Evolutionary conservation across 1,284 basidiomycete genomes (phyloP).

Genomic region (Hortiboletus rubellus): DNA sequence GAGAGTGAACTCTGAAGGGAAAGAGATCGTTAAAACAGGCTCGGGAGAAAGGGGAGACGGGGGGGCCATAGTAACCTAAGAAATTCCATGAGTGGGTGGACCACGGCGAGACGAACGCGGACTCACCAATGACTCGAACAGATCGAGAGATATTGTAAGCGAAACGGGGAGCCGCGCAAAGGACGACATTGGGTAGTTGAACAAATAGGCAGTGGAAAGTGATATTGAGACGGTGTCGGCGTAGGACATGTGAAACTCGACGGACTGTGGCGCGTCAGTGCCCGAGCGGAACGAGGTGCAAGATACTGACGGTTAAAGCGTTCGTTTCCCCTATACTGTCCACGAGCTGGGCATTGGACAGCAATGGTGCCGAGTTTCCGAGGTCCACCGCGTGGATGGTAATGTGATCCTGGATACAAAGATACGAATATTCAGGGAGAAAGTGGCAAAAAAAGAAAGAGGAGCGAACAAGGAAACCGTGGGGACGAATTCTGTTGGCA

Average conservation of each 20-base stretch:
- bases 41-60: constrained; percentile 49
- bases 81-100: constrained; percentile 3
- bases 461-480: constrained; percentile 60
- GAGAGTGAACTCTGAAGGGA: constrained; percentile 66
- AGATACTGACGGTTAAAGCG: constrained; percentile 21
- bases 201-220: constrained; percentile 77
- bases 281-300: neutral
- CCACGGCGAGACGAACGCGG: constrained; percentile 2
- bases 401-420: constrained; percentile 62
- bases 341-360: constrained; percentile 57
- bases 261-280: constrained; percentile 39
- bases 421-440: constrained; percentile 1
- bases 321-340: constrained; percentile 17
- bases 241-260: constrained; percentile 62
- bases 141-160: constrained; percentile 72
- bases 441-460: neutral
- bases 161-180: constrained; percentile 81
- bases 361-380: constrained; percentile 64
- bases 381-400: constrained; percentile 74
- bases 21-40: constrained; percentile 57
- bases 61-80: constrained; percentile 51
- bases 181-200: constrained; percentile 77
- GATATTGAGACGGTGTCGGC: constrained; percentile 71
- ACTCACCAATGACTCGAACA: constrained; percentile 69
- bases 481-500: constrained; percentile 68